These are phyloP conservation scores for Teunomyces panamensis DNA, from an alignment of 805 yeast genomes.

Conservation along the genomic window DNA sequence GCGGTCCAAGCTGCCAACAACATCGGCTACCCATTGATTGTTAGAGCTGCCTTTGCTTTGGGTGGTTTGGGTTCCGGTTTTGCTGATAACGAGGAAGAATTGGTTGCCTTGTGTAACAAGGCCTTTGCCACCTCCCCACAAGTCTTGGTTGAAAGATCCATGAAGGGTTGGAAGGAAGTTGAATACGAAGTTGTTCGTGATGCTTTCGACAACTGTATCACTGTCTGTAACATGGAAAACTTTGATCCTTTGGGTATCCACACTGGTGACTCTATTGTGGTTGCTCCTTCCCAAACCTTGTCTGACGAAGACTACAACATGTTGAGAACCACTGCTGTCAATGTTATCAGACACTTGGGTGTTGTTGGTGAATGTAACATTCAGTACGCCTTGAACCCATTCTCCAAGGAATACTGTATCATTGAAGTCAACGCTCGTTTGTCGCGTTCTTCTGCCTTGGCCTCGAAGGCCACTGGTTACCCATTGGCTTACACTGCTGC, in stretches of 20 bases:
- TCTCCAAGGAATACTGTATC: conserved; percentile 91
- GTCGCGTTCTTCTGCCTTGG: conserved; percentile 97
- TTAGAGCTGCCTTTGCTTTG: conserved; percentile 94
- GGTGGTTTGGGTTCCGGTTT: conserved; percentile 99
- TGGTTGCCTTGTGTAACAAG: conserved; percentile 77
- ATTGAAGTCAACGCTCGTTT: conserved; percentile 98
- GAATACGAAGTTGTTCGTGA: conserved; percentile 99
- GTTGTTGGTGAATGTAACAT: conserved; percentile 99
- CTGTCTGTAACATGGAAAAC: conserved; percentile 99
- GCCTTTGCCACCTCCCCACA: conserved; percentile 97
- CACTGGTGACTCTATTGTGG: conserved; percentile 98
- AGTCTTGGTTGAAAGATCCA: conserved; percentile 89
- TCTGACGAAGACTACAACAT: conserved; percentile 97
- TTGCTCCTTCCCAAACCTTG: conserved; percentile 96
- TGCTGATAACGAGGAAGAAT: conserved; percentile 82
- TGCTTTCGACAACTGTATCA: conserved; percentile 94
- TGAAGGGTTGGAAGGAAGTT: conserved; percentile 99
- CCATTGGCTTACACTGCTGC: conserved; percentile 99
- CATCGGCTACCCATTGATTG: conserved; percentile 93
- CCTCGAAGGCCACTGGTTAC: conserved; percentile 98
- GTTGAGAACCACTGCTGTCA: conserved; percentile 97
- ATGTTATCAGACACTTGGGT: conserved; percentile 94
- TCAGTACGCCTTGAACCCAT: conserved; percentile 93
- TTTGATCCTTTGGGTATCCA: conserved; percentile 98
- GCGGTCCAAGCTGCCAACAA: conserved; percentile 80